Percentiles rank a stretch among this genome's conserved stretches.
These are phyloP conservation scores for Polychytrium aggregatum DNA, from an alignment of 192 early-diverging fungal species.

Conservation along the genomic window DNA sequence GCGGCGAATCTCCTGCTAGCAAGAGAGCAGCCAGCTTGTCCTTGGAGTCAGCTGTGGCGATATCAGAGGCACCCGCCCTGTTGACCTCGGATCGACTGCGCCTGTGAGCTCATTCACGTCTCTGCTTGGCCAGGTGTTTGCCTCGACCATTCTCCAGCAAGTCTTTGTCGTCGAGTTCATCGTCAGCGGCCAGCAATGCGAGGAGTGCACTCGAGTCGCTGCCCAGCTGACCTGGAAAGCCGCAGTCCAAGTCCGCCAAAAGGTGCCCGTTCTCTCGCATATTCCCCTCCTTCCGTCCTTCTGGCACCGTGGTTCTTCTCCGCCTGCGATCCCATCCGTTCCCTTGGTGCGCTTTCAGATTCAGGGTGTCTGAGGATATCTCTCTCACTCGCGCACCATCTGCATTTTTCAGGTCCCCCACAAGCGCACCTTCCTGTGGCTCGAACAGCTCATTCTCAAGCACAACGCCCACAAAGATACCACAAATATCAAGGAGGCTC, in stretches of 20 bases:
- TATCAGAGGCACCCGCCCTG: no score
- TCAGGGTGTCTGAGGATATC: no score
- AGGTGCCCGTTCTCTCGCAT: constrained; percentile 39
- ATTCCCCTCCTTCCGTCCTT: no score
- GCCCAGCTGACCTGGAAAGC: constrained; percentile 99
- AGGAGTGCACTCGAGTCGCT: constrained; percentile 87
- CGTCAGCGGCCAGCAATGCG: constrained; percentile 86
- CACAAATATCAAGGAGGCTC: constrained; percentile 93
- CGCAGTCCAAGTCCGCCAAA: constrained; percentile 94
- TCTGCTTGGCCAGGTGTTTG: constrained; percentile 62
- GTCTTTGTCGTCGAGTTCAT: constrained; percentile 92
- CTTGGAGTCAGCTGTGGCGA: no score
- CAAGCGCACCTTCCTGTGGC: constrained; percentile 96
- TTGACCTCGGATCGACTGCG: no score
- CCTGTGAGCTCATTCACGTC: no score
- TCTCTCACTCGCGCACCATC: neutral
- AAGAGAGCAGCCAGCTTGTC: no score
- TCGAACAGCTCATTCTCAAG: constrained; percentile 97
- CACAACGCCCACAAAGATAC: constrained; percentile 96
- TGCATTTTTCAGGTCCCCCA: constrained; percentile 39
- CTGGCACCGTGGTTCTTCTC: no score
- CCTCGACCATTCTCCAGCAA: constrained; percentile 90
- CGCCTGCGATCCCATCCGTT: no score
- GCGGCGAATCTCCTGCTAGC: no score
- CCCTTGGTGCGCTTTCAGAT: no score